phyloP scores from a whole-genome alignment of 2,329 filamentous ascomycete species.

The Diaporthe destruens region DNA sequence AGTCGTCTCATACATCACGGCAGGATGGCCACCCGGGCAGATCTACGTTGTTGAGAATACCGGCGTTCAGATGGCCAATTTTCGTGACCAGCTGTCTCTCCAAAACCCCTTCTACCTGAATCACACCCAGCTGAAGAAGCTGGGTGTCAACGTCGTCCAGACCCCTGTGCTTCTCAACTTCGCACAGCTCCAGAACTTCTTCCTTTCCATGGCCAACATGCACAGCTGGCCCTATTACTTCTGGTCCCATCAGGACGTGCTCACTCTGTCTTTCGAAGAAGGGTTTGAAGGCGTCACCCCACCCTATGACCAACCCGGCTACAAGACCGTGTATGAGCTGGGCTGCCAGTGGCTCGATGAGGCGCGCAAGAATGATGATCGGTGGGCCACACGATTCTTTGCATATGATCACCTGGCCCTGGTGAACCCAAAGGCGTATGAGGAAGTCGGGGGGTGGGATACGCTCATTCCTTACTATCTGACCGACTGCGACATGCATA shows the following conservation, averaged over 20 bases:
- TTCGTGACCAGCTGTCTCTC: slow-evolving; percentile 58
- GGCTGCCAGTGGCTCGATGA: slow-evolving; percentile 53
- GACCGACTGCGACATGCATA: slow-evolving; percentile 69
- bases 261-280: slow-evolving; percentile 58
- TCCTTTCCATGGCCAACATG: slow-evolving; percentile 57
- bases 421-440: slow-evolving; percentile 65
- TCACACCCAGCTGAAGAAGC: slow-evolving; percentile 60
- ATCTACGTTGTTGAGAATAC: slow-evolving; percentile 73
- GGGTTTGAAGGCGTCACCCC: slow-evolving; percentile 52
- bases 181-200: slow-evolving; percentile 68
- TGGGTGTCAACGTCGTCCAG: slow-evolving; percentile 61
- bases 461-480: slow-evolving; percentile 69
- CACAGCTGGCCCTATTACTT: slow-evolving; percentile 64
- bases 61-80: slow-evolving; percentile 66
- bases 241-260: slow-evolving; percentile 67
- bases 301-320: slow-evolving; percentile 51
- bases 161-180: slow-evolving; percentile 65
- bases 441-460: slow-evolving; percentile 68
- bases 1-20: slow-evolving; percentile 68
- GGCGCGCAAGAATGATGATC: slow-evolving; percentile 49
- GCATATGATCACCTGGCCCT: slow-evolving; percentile 69
- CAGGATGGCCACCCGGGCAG: slow-evolving; percentile 68
- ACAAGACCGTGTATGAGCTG: slow-evolving; percentile 58
- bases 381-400: slow-evolving; percentile 68
- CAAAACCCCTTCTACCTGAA: slow-evolving; percentile 71